phyloP scores from a whole-genome alignment of 805 yeast genomes.

The Wickerhamiella lipophila region DNA sequence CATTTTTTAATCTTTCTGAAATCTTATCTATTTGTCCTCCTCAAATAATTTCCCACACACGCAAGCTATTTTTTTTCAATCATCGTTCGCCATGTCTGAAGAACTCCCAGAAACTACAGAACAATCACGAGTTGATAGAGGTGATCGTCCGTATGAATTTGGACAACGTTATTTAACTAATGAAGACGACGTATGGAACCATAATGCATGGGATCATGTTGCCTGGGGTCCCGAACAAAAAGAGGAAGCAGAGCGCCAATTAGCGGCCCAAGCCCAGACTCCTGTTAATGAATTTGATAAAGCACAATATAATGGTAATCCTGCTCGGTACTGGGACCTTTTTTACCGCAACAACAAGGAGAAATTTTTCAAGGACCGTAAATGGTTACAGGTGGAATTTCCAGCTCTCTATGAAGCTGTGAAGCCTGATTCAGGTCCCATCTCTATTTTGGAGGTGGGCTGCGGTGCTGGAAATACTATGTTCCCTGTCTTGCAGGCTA shows the following conservation, averaged over 20 bases:
- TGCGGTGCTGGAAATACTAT: conserved; percentile 98
- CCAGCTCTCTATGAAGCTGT: conserved; percentile 75
- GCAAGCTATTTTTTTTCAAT: not conserved
- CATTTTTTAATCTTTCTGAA: not conserved
- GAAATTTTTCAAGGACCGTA: conserved; percentile 91
- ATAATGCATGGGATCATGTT: conserved; percentile 95
- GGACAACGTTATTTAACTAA: conserved; percentile 70
- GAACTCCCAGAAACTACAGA: conserved; percentile 9
- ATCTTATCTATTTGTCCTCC: not conserved
- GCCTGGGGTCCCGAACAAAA: conserved; percentile 93
- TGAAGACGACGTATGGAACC: conserved; percentile 69
- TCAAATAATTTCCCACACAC: too few species aligned
- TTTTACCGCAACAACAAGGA: conserved; percentile 84
- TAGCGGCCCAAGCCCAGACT: conserved; percentile 56
- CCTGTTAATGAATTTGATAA: conserved; percentile 89
- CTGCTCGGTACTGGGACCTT: conserved; percentile 90
- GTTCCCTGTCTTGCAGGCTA: conserved; percentile 76
- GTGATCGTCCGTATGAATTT: conserved; percentile 82
- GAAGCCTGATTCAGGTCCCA: conserved; percentile 53
- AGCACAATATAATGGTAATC: conserved; percentile 60
- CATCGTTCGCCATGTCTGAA: not conserved
- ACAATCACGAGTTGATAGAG: conserved; percentile 34
- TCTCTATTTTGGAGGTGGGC: conserved; percentile 77
- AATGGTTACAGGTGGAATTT: conserved; percentile 91
- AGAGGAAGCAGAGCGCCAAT: conserved; percentile 57